Conservation (phyloP, 2,329 filamentous ascomycete genomes). For the Penicillium italicum region DNA sequence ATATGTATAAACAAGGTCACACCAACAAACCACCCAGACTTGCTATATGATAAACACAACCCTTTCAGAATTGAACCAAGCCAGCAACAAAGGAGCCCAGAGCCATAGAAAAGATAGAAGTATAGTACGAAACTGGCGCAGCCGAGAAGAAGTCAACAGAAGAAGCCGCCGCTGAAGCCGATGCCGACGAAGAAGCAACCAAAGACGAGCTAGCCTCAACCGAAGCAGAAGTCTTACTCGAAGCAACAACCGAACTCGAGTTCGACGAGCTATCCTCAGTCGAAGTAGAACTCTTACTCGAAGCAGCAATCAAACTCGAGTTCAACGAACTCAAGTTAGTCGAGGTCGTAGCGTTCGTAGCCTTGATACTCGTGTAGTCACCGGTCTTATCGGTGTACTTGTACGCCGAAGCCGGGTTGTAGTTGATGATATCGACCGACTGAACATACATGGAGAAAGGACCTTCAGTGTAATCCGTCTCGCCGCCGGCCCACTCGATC, state of each 20-base stretch:
- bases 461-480: slow-evolving; percentile 61
- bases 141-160: not conserved
- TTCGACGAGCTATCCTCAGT: slow-evolving; percentile 28
- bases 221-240: not conserved
- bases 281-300: not conserved
- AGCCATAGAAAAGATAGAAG: not conserved
- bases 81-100: not conserved
- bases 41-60: not conserved
- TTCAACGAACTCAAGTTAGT: slow-evolving; percentile 25
- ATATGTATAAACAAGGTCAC: not conserved
- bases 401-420: slow-evolving; percentile 61
- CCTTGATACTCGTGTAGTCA: slow-evolving; percentile 61
- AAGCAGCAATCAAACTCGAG: not conserved
- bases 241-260: not conserved
- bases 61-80: not conserved
- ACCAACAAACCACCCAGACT: not conserved
- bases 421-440: slow-evolving; percentile 55
- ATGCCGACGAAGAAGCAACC: slow-evolving; percentile 12
- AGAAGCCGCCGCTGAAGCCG: slow-evolving; percentile 1
- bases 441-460: slow-evolving; percentile 74
- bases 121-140: slow-evolving; percentile 14
- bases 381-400: slow-evolving; percentile 61
- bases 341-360: slow-evolving; percentile 2
- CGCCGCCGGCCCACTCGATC: slow-evolving; percentile 67
- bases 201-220: slow-evolving; percentile 11